Percentiles rank a stretch among this genome's conserved stretches.
These are phyloP conservation scores for Wilhelminamyces savonicus DNA, from an alignment of 805 yeast genomes.

Conservation along the genomic window DNA sequence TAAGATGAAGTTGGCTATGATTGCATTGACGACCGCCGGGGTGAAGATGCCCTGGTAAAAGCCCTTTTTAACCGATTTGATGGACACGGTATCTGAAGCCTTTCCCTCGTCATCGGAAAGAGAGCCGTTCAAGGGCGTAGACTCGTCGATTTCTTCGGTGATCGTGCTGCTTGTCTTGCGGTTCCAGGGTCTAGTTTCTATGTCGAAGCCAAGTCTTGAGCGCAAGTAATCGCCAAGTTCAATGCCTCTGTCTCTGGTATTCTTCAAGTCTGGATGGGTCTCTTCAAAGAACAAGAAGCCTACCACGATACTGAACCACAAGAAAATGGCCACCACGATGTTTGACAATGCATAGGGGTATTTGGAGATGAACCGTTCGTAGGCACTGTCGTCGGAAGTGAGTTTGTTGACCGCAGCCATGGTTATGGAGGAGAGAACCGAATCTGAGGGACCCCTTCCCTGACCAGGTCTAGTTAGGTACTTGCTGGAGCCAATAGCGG, in stretches of 20 bases:
- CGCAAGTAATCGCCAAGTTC: constrained; percentile 35
- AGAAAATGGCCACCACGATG: constrained; percentile 35
- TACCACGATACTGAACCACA: constrained; percentile 27
- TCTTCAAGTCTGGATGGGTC: constrained; percentile 37
- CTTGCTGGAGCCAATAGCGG: constrained; percentile 48
- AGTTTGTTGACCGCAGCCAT: neutral
- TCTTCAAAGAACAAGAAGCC: constrained; percentile 48
- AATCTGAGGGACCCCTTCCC: too few species aligned
- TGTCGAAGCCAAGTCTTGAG: constrained; percentile 10
- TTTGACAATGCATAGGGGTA: constrained; percentile 52
- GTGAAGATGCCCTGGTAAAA: constrained; percentile 19
- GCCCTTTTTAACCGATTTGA: too few species aligned
- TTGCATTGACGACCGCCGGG: constrained; percentile 22
- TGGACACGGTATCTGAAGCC: constrained; percentile 1
- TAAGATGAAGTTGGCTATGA: constrained; percentile 32
- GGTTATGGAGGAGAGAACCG: too few species aligned
- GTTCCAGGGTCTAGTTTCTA: constrained; percentile 17
- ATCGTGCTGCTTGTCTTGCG: neutral
- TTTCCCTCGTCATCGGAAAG: constrained; percentile 3
- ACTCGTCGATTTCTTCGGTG: constrained; percentile 1
- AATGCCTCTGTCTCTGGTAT: constrained; percentile 39
- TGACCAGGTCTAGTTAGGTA: constrained; percentile 40
- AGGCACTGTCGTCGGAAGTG: constrained; percentile 6
- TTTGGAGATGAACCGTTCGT: constrained; percentile 21
- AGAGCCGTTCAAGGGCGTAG: constrained; percentile 4